A percentile compares a stretch with the other conserved stretches of the same genome.
Evolutionary conservation across 306 rosid species (phyloP).

Genomic region (Fragaria nilgerrensis): DNA sequence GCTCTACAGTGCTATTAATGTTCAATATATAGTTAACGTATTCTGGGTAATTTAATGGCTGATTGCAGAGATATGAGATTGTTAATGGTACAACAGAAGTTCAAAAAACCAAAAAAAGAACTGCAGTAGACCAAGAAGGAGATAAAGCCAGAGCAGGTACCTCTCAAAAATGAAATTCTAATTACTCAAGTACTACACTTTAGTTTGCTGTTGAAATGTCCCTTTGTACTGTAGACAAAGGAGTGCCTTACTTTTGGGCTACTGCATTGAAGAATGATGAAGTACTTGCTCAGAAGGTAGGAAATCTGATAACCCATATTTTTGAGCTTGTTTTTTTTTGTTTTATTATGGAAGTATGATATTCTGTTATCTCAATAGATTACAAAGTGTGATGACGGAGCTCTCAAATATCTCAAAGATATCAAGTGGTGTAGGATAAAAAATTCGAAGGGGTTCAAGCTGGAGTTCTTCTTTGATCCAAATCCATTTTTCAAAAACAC

Average conservation of each 20-base stretch:
- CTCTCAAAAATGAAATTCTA: slow-evolving; percentile 9
- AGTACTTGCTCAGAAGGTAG: slow-evolving; percentile 69
- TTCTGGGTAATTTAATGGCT: slow-evolving; percentile 7
- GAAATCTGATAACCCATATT: background rate
- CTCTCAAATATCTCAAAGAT: slow-evolving; percentile 51
- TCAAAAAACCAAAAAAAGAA: slow-evolving; percentile 39
- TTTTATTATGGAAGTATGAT: slow-evolving; percentile 12
- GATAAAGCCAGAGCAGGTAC: slow-evolving; percentile 43
- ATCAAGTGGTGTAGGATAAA: slow-evolving; percentile 69
- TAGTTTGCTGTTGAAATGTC: slow-evolving; percentile 17
- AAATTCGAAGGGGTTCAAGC: slow-evolving; percentile 70
- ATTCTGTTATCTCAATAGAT: slow-evolving; percentile 36
- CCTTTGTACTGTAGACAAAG: slow-evolving; percentile 48
- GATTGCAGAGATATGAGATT: slow-evolving; percentile 60
- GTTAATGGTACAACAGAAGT: slow-evolving; percentile 58
- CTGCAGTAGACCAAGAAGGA: background rate
- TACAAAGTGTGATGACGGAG: slow-evolving; percentile 35
- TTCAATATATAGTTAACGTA: background rate
- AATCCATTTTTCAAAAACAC: slow-evolving; percentile 66
- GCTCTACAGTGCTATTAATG: slow-evolving; percentile 3
- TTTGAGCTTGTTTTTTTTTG: background rate
- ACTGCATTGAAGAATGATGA: slow-evolving; percentile 72
- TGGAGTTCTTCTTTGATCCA: slow-evolving; percentile 65
- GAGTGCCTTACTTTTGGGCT: slow-evolving; percentile 82
- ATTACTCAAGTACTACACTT: slow-evolving; percentile 12